Base-by-base conservation (phyloP, 371 early-diverging fungal species). In the Mucor irregularis region DNA sequence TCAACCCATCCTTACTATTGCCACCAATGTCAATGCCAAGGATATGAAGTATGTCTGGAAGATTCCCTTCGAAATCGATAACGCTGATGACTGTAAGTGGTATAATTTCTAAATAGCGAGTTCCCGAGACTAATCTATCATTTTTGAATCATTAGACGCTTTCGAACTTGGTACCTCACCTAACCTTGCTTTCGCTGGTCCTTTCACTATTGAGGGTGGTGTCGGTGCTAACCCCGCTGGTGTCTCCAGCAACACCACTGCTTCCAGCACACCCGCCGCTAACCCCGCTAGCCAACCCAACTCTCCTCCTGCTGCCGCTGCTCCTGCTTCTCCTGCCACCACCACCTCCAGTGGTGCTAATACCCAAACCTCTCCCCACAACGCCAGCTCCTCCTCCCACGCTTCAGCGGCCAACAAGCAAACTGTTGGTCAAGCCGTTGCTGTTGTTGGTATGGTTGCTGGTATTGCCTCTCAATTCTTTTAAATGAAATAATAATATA, bases 141-240 rank as follows among this genome's bases (percentile, higher is more conserved):
- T 21, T 43, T 0, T 38, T 33, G 17, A 16, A 35, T 58, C 13
- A 11, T 26, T 61, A 79, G 79, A 79, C 55, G 79, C 79, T 25
- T 74, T 79, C 33, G 72, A 75, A 28, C 51, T 75, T 28, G 79
- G 79, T 54, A 53, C 49, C 10, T 75, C 79, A n/a, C 79, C 79
- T 34, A 60, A 79, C 24, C 60, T 79, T 33, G 79, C 79, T 14
- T 79, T 73, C 51, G 68, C 79, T 47, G 79, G 79, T 50, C 70
- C 69, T 31, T 79, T 79, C 51, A 62, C 68, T 16, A 66, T 79
- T 53, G 72, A 73, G 53, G 72, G 76, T 26, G 67, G 69, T 34
- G 29, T 39, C 19, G 48, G 56, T 21, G 56, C 56, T 28, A 42
- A 42, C 42, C 42, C 42, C 24, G 37, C 56, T 43, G 13, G 31